Percentiles rank a stretch among this genome's conserved stretches.
These are phyloP conservation scores for Exophiala mesophila DNA, from an alignment of 2,329 filamentous ascomycete species.

Conservation along the genomic window DNA sequence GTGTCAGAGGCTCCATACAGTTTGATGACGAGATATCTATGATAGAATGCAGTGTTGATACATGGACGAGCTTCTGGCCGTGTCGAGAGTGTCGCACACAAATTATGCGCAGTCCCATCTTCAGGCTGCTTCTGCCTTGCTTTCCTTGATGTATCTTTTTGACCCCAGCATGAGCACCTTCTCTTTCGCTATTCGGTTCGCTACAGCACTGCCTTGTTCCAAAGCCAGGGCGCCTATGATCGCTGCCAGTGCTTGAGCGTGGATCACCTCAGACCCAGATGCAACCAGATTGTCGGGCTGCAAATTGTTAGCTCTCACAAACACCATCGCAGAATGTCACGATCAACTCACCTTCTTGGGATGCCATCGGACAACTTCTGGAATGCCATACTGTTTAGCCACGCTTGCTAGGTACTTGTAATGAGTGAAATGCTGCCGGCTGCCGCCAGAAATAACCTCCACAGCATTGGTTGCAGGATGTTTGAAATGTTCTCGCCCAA, in stretches of 20 bases:
- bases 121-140: no score
- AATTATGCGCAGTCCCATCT: no score
- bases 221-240: conserved; percentile 86
- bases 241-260: conserved; percentile 74
- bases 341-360: conserved; percentile 64
- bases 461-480: conserved; percentile 69
- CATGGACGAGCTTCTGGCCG: no score
- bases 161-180: conserved; percentile 59
- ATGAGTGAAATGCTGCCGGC: conserved; percentile 58
- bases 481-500: conserved; percentile 60
- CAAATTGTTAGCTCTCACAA: conserved; percentile 2
- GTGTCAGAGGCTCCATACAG: conserved; percentile 82
- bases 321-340: background rate
- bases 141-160: conserved; percentile 28
- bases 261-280: conserved; percentile 70
- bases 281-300: conserved; percentile 57
- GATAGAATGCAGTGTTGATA: conserved; percentile 5
- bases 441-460: conserved; percentile 61
- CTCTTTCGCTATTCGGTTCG: conserved; percentile 69
- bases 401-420: conserved; percentile 63
- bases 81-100: no score
- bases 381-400: conserved; percentile 65
- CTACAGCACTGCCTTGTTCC: conserved; percentile 75
- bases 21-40: conserved; percentile 10
- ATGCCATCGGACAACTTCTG: conserved; percentile 79